A percentile compares a stretch with the other conserved stretches of the same genome.
phyloP scores from a whole-genome alignment of 2,329 filamentous ascomycete genomes.

The Tolypocladium endophyticum region DNA sequence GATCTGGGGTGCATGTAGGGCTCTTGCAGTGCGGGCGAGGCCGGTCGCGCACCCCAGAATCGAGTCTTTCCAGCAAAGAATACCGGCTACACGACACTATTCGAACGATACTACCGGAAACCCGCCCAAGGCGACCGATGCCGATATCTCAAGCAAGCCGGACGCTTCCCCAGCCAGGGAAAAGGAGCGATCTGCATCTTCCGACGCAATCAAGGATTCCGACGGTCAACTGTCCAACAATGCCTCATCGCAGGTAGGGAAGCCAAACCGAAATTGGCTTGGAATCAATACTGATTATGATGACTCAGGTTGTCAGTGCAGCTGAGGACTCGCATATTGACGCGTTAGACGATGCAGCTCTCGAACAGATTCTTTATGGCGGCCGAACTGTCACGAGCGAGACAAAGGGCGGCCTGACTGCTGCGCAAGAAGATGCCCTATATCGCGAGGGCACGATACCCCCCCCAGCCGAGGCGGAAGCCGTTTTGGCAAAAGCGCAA shows the following conservation, averaged over 20 bases:
- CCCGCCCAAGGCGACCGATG: constrained; percentile 10
- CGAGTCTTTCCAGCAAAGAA: constrained; percentile 10
- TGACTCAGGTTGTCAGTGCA: neutral
- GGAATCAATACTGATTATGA: neutral
- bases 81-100: constrained; percentile 15
- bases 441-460: constrained; percentile 31
- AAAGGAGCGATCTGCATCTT: neutral
- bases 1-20: constrained; percentile 23
- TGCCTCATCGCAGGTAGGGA: neutral
- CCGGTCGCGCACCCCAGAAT: constrained; percentile 12
- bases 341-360: constrained; percentile 22
- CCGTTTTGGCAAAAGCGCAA: constrained; percentile 13
- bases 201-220: neutral
- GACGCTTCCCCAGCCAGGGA: neutral
- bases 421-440: constrained; percentile 32
- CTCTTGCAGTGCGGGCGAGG: constrained; percentile 18
- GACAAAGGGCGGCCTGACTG: constrained; percentile 23
- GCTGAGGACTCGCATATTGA: constrained; percentile 9
- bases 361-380: constrained; percentile 26
- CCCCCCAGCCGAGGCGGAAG: constrained; percentile 20
- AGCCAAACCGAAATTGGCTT: neutral
- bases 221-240: neutral
- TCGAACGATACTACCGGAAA: constrained; percentile 20
- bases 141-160: constrained; percentile 1
- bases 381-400: constrained; percentile 19